These are phyloP conservation scores for Tetrahymena malaccensis DNA, from an alignment of 73 alveolate species.

Conservation along the genomic window DNA sequence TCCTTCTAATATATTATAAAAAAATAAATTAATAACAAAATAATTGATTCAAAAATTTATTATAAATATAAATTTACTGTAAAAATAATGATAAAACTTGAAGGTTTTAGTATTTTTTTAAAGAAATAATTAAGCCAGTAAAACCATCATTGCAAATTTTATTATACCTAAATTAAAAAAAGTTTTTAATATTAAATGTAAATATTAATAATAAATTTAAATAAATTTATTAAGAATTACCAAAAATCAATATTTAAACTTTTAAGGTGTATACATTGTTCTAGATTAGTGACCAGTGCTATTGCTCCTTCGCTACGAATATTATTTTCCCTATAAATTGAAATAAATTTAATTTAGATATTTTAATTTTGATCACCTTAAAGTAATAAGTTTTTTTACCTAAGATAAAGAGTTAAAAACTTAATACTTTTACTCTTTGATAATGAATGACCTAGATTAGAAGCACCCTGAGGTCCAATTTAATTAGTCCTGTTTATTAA, in stretches of 20 bases:
- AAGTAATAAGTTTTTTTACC: background rate
- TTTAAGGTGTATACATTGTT: background rate
- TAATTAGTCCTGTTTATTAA: background rate
- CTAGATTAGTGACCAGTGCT: background rate
- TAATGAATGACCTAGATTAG: background rate
- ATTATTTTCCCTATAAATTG: background rate
- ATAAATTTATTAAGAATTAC: background rate
- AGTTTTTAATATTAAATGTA: too few species aligned
- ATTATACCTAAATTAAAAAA: background rate
- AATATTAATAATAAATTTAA: too few species aligned
- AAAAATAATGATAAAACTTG: background rate
- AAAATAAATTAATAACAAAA: too few species aligned
- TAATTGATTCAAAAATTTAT: too few species aligned
- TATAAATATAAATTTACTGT: background rate
- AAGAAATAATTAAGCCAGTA: background rate
- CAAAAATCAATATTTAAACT: background rate
- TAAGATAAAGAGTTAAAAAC: background rate
- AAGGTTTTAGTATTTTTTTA: background rate
- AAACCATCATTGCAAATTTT: background rate
- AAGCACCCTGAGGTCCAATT: background rate
- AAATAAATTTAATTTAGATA: too few species aligned
- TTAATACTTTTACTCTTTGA: background rate
- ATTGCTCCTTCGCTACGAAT: background rate
- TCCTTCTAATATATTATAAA: background rate
- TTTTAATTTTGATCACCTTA: too few species aligned